These are phyloP conservation scores for Hemileccinum rubropunctum DNA, from an alignment of 768 basidiomycete species.

Conservation along the genomic window DNA sequence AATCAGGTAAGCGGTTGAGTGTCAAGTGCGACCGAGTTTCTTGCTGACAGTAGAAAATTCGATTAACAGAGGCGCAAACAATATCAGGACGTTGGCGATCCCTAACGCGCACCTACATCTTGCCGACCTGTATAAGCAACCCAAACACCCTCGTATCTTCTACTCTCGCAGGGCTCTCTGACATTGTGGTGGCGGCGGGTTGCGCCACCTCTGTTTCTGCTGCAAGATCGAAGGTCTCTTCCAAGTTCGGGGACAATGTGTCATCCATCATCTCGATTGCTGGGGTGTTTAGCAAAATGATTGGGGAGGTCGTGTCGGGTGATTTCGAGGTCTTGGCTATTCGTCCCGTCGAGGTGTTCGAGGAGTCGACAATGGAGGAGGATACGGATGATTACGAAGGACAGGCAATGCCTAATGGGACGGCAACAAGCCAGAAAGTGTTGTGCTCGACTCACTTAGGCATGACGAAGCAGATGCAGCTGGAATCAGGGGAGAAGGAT, in stretches of 20 bases:
- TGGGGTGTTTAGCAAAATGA: conserved; percentile 1
- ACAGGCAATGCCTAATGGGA: background rate
- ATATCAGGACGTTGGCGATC: conserved; percentile 7
- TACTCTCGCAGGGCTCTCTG: background rate
- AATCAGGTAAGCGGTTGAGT: background rate
- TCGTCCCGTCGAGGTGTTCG: background rate
- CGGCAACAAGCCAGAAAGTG: background rate
- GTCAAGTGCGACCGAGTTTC: background rate
- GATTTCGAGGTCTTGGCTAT: conserved; percentile 6
- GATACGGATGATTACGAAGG: background rate
- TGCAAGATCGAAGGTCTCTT: background rate
- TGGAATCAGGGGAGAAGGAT: background rate
- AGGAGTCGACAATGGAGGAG: background rate
- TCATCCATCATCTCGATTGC: background rate
- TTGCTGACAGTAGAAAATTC: background rate
- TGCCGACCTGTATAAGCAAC: background rate
- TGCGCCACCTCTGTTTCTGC: background rate
- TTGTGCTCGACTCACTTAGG: conserved; percentile 1
- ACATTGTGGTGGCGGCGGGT: conserved; percentile 2
- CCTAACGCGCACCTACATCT: background rate
- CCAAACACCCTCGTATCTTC: background rate
- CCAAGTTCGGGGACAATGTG: background rate
- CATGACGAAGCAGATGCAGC: background rate
- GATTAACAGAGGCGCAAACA: conserved; percentile 2
- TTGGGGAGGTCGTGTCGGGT: conserved; percentile 4